A percentile compares a stretch with the other conserved stretches of the same genome.
These are phyloP conservation scores for Tetrapisispora namnaoensis DNA, from an alignment of 805 yeast species.

Conservation along the genomic window DNA sequence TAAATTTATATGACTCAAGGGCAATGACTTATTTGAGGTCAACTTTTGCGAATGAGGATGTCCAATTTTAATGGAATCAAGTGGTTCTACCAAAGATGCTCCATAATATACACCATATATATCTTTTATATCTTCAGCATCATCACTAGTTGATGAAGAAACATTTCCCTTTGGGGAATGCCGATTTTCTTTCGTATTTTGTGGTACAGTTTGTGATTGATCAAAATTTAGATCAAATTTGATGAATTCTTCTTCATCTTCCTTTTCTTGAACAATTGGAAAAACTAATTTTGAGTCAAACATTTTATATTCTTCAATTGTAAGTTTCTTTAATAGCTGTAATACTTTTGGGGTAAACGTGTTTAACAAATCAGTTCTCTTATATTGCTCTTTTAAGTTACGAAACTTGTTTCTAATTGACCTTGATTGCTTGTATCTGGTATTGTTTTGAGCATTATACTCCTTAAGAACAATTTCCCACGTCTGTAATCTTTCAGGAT, in stretches of 20 bases:
- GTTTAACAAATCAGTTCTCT: conserved; percentile 2
- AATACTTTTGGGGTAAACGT: conserved; percentile 7
- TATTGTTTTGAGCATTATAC: conserved; percentile 18
- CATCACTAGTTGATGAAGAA: too few species aligned
- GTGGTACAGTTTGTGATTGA: too few species aligned
- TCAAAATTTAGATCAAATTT: too few species aligned
- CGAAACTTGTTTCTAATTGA: conserved; percentile 24
- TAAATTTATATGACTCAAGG: too few species aligned
- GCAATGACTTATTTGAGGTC: not conserved
- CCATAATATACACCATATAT: too few species aligned
- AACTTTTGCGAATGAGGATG: conserved; percentile 1
- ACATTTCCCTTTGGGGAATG: not conserved
- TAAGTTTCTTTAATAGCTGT: conserved; percentile 6
- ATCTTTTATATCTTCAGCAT: not conserved
- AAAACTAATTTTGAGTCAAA: not conserved
- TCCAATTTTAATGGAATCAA: conserved; percentile 15
- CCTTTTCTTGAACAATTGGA: not conserved
- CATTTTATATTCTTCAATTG: not conserved
- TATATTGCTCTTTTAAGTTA: conserved; percentile 13
- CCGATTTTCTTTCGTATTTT: too few species aligned
- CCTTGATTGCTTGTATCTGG: conserved; percentile 22
- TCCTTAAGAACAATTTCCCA: conserved; percentile 21
- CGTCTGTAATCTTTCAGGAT: conserved; percentile 17
- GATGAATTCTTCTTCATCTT: not conserved
- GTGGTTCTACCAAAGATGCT: too few species aligned